Percentiles rank a stretch among this genome's conserved stretches.
phyloP scores from a whole-genome alignment of 1,139 yeast genomes.

The Pichia sp. region DNA sequence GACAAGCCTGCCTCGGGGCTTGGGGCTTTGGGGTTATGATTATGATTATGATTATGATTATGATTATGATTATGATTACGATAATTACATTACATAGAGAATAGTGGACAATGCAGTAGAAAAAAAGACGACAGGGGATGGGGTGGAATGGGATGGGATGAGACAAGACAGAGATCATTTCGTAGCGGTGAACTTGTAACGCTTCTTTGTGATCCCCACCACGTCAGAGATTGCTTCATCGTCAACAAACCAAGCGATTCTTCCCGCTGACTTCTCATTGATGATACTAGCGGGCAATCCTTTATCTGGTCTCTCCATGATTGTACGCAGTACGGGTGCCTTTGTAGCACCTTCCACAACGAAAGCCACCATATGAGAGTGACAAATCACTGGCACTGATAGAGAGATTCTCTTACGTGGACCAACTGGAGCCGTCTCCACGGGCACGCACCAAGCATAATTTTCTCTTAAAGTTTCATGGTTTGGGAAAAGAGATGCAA shows the following conservation, averaged over 20 bases:
- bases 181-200: constrained; percentile 45
- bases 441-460: constrained; percentile 95
- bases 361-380: constrained; percentile 85
- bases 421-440: constrained; percentile 86
- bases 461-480: constrained; percentile 84
- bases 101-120: no score
- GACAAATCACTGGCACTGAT: constrained; percentile 92
- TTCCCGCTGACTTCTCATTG: constrained; percentile 94
- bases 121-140: no score
- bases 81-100: no score
- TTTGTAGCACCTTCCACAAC: constrained; percentile 95
- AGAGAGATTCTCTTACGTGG: constrained; percentile 85
- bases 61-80: no score
- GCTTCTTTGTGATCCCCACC: constrained; percentile 60
- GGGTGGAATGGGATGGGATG: no score
- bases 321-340: constrained; percentile 86
- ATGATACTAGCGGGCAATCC: constrained; percentile 93
- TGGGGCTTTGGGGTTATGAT: no score
- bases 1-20: no score
- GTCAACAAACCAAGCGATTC: constrained; percentile 97
- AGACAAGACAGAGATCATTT: no score
- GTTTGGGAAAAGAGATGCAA: constrained; percentile 91
- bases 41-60: no score
- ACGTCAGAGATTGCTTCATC: constrained; percentile 88
- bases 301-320: constrained; percentile 96